These are phyloP conservation scores for Globisporangium alternatum DNA, from an alignment of 352 stramenopile species.

Conservation along the genomic window DNA sequence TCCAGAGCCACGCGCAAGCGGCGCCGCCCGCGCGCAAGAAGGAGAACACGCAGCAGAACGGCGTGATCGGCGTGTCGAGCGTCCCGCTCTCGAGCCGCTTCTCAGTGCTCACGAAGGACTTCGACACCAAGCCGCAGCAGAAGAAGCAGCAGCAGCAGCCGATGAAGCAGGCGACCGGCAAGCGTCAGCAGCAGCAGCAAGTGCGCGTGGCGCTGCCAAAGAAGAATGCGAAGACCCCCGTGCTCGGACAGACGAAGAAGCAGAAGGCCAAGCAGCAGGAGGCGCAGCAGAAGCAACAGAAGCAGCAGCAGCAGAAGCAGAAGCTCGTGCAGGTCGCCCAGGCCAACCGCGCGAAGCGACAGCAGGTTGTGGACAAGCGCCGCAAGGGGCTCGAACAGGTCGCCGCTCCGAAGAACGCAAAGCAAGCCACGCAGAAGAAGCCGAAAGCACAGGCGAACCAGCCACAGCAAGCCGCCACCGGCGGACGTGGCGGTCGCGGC, in stretches of 20 bases:
- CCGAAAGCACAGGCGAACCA: slow-evolving; percentile 11
- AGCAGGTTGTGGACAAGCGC: slow-evolving; percentile 70
- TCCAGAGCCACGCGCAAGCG: slow-evolving; percentile 40
- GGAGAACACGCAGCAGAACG: slow-evolving; percentile 16
- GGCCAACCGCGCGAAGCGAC: slow-evolving; percentile 67
- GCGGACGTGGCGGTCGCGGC: slow-evolving; percentile 23
- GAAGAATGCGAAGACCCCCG: slow-evolving; percentile 19
- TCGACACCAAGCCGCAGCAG: slow-evolving; percentile 17
- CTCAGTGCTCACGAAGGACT: slow-evolving; percentile 53
- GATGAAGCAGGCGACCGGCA: slow-evolving; percentile 19
- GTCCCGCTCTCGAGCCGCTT: slow-evolving; percentile 79
- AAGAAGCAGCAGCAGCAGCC: slow-evolving; percentile 8
- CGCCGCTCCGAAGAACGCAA: slow-evolving; percentile 24
- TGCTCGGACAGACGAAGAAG: slow-evolving; percentile 17
- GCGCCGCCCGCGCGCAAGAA: slow-evolving; percentile 20
- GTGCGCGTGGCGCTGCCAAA: slow-evolving; percentile 23
- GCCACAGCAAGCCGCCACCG: neutral
- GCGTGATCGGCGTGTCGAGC: slow-evolving; percentile 61
- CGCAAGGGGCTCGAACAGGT: slow-evolving; percentile 55
- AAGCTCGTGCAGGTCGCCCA: slow-evolving; percentile 63
- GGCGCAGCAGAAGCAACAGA: slow-evolving; percentile 35
- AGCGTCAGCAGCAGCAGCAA: slow-evolving; percentile 20
- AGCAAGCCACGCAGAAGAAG: slow-evolving; percentile 34
- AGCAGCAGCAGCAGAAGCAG: slow-evolving; percentile 55
- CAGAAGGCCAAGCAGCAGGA: slow-evolving; percentile 19